Conservation (phyloP, 225 moss, liverwort and hornwort species). For the Ulota crispa region DNA sequence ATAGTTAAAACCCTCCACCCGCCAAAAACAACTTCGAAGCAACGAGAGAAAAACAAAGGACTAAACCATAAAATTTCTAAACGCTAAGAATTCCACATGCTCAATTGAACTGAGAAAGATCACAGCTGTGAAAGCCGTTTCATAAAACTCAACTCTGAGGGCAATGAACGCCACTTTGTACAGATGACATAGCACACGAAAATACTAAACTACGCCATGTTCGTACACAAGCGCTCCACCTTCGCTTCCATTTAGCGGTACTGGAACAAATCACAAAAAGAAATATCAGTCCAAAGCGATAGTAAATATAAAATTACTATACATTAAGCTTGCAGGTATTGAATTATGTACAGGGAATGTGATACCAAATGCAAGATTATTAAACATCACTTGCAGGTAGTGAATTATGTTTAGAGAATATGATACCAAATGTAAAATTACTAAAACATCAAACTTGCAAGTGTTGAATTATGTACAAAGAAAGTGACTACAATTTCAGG, state of each 20-base stretch:
- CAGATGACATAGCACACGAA: background rate
- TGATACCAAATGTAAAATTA: too few relatives aligned
- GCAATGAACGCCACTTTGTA: background rate
- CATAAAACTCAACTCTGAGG: background rate
- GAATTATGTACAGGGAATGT: too few relatives aligned
- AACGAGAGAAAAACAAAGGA: too few relatives aligned
- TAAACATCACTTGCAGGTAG: too few relatives aligned
- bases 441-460: too few relatives aligned
- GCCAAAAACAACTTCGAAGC: background rate
- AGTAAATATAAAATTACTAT: too few relatives aligned
- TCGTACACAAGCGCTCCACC: constrained; percentile 8
- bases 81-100: background rate
- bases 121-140: constrained; percentile 6
- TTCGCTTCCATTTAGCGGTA: constrained; percentile 43
- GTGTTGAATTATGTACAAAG: too few relatives aligned
- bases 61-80: too few relatives aligned
- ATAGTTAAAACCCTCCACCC: too few relatives aligned
- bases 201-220: background rate
- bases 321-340: too few relatives aligned
- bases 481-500: background rate
- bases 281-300: background rate
- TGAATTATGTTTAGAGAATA: too few relatives aligned
- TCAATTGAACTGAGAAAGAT: background rate
- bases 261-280: background rate
- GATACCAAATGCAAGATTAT: too few relatives aligned